phyloP scores from a whole-genome alignment of 1,139 yeast species.

The Nakaseomyces bracarensis region DNA sequence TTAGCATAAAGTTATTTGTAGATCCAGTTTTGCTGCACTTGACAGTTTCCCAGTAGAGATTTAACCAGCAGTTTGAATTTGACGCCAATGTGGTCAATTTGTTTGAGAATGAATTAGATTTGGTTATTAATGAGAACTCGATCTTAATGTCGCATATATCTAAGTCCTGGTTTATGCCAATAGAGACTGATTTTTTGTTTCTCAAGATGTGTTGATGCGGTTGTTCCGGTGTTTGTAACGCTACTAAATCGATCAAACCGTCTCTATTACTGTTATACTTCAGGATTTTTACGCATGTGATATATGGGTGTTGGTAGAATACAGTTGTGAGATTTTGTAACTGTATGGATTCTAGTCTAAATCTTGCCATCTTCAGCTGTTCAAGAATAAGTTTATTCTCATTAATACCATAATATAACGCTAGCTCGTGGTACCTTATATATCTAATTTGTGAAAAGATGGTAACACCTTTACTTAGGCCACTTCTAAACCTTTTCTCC shows the following conservation, averaged over 20 bases:
- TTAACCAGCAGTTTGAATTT: constrained; percentile 34
- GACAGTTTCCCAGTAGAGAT: constrained; percentile 30
- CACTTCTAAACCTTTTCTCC: constrained; percentile 46
- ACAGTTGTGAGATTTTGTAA: constrained; percentile 18
- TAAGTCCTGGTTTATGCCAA: not conserved
- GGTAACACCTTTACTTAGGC: constrained; percentile 60
- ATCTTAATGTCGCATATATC: constrained; percentile 21
- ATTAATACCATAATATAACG: constrained; percentile 15
- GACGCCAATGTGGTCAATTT: constrained; percentile 20
- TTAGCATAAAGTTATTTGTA: constrained; percentile 9
- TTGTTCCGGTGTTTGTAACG: constrained; percentile 11
- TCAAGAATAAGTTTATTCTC: constrained; percentile 8
- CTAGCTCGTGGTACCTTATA: constrained; percentile 49
- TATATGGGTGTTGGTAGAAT: constrained; percentile 13
- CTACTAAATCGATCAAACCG: constrained; percentile 14
- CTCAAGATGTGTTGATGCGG: not conserved
- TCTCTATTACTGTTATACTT: constrained; percentile 18
- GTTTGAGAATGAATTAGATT: constrained; percentile 14
- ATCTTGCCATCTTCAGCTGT: constrained; percentile 13
- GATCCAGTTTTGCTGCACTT: constrained; percentile 14
- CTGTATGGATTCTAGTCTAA: constrained; percentile 16
- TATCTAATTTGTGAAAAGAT: constrained; percentile 64
- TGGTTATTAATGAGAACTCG: constrained; percentile 14
- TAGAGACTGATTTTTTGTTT: not conserved
- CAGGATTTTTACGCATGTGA: constrained; percentile 21